Evolutionary conservation across 768 basidiomycete genomes (phyloP).

Genomic region (Tulasnella sp.): DNA sequence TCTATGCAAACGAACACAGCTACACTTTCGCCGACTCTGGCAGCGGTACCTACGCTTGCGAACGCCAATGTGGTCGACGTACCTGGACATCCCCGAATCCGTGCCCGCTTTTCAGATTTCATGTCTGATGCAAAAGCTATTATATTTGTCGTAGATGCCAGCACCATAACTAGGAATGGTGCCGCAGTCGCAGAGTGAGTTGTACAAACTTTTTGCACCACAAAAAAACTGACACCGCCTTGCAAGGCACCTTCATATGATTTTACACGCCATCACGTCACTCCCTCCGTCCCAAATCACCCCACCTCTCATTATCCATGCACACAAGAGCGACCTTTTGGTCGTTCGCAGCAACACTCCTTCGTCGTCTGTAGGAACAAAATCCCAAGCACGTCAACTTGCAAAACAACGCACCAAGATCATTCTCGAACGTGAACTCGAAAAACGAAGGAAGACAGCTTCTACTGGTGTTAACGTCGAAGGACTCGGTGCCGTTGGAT

Average conservation of each 20-base stretch:
- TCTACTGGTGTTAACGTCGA: constrained; percentile 50
- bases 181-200: constrained; percentile 69
- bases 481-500: constrained; percentile 56
- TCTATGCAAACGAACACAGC: constrained; percentile 64
- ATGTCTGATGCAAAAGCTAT: constrained; percentile 50
- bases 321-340: constrained; percentile 66
- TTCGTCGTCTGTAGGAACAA: constrained; percentile 28
- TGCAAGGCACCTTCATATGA: constrained; percentile 56
- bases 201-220: background rate
- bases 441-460: constrained; percentile 43
- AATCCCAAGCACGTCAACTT: constrained; percentile 30
- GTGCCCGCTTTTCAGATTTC: constrained; percentile 59
- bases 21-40: constrained; percentile 25
- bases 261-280: constrained; percentile 57
- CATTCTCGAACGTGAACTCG: constrained; percentile 73
- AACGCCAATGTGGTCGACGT: constrained; percentile 43
- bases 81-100: constrained; percentile 74
- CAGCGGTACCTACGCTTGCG: constrained; percentile 28
- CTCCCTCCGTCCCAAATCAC: constrained; percentile 55
- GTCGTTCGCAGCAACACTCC: constrained; percentile 32
- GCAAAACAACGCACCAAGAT: constrained; percentile 46
- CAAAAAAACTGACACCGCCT: background rate
- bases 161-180: constrained; percentile 63
- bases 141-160: constrained; percentile 70
- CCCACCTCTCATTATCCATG: constrained; percentile 53